Conservation (phyloP, 164 flowering plant genomes). For the Vitis cinerea region DNA sequence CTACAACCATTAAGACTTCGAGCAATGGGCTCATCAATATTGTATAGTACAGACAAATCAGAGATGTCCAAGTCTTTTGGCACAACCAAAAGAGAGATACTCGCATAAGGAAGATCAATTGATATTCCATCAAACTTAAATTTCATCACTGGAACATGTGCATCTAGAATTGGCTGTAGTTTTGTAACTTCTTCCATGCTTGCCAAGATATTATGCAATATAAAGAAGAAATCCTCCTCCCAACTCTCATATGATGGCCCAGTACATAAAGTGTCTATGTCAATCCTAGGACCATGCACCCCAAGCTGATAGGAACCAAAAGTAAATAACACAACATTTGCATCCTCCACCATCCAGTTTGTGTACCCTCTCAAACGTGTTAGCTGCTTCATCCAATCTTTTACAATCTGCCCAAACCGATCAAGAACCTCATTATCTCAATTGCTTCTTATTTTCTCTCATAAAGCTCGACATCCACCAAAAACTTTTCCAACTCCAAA, state of each 20-base stretch:
- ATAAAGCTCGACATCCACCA: constrained; percentile 63
- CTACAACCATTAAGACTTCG: constrained; percentile 78
- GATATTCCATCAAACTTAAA: constrained; percentile 86
- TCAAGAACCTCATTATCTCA: constrained; percentile 70
- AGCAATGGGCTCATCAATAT: constrained; percentile 48
- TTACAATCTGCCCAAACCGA: constrained; percentile 73
- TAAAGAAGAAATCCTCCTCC: constrained; percentile 83
- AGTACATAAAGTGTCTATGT: constrained; percentile 89
- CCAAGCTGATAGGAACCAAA: constrained; percentile 94
- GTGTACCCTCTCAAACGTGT: constrained; percentile 85
- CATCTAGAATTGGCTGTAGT: constrained; percentile 92
- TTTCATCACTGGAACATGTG: constrained; percentile 98
- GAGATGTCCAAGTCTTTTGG: constrained; percentile 78
- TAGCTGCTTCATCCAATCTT: constrained; percentile 85
- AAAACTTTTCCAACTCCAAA: constrained; percentile 63
- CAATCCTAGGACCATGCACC: constrained; percentile 97
- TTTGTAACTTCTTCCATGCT: constrained; percentile 80
- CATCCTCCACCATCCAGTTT: constrained; percentile 93
- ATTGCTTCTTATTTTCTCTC: constrained; percentile 66
- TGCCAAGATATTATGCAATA: constrained; percentile 67
- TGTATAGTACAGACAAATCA: constrained; percentile 38
- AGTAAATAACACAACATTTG: constrained; percentile 86
- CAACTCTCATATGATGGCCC: constrained; percentile 94
- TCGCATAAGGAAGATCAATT: constrained; percentile 93
- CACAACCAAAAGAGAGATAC: constrained; percentile 72